These are phyloP conservation scores for Colletotrichum godetiae DNA, from an alignment of 2,329 filamentous ascomycete genomes.

Conservation along the genomic window DNA sequence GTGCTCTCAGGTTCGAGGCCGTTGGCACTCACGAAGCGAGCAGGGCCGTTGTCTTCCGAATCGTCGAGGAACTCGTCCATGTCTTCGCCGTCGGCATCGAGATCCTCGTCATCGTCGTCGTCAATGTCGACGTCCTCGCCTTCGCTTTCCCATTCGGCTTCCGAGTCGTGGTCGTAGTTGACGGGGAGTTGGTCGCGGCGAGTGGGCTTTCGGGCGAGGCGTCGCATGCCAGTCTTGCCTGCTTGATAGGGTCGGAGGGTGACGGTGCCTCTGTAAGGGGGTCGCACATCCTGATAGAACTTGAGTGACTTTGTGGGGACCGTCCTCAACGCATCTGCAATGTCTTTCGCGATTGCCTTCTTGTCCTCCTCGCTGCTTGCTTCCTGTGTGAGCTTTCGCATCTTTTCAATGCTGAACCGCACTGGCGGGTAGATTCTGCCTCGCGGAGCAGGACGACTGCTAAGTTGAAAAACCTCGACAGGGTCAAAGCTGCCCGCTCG, in stretches of 20 bases:
- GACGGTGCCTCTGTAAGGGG: constrained; percentile 78
- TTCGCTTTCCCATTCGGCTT: constrained; percentile 84
- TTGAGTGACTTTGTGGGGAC: constrained; percentile 73
- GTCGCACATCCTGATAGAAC: constrained; percentile 74
- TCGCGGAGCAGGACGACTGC: constrained; percentile 50
- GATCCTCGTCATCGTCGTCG: constrained; percentile 76
- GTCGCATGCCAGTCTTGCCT: constrained; percentile 57
- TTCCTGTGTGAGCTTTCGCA: constrained; percentile 60
- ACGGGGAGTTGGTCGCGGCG: constrained; percentile 66
- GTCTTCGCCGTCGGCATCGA: constrained; percentile 83
- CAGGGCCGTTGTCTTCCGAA: constrained; percentile 74
- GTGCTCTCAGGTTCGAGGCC: constrained; percentile 82
- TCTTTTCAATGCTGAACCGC: constrained; percentile 68
- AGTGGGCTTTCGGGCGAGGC: constrained; percentile 65
- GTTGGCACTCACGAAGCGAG: constrained; percentile 69
- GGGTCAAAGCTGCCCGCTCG: constrained; percentile 55
- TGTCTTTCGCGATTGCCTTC: constrained; percentile 46
- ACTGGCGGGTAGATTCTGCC: constrained; percentile 65
- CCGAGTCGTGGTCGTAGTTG: constrained; percentile 87
- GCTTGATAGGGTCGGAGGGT: constrained; percentile 67
- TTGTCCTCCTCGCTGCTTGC: constrained; percentile 50
- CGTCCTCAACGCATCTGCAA: constrained; percentile 55
- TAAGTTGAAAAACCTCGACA: constrained; percentile 58
- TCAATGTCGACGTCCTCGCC: constrained; percentile 77
- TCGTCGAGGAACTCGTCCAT: constrained; percentile 93